Evolutionary conservation across 129 eudicot genomes (phyloP), one percentile per base, ranked within the genome.

Genomic region (Lonicera japonica): DNA sequence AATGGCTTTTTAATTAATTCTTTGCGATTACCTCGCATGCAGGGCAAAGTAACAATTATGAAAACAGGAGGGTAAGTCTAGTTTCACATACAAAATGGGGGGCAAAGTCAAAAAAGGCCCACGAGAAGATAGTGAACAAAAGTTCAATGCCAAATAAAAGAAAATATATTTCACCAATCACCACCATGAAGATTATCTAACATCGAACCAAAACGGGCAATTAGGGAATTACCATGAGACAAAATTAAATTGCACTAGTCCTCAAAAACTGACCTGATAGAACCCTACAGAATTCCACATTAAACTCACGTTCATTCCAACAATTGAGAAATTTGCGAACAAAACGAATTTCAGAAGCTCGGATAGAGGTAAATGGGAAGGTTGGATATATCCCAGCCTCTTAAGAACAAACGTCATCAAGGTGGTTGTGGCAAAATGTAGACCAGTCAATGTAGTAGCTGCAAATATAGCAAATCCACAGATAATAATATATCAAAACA

Each of bases 211-310:
- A 29, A 29, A 43, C 8, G 8, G 16, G 50, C 16, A 43, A 4
- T 43, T 43, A 10, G 13, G 4, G 18, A 41, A 23, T 60, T 54
- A 78, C 95, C 86, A 83, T 90, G 69, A 78, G 80, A 43, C 1
- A 43, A 8, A 1, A 2, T 43, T 29, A 29, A 29, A 29, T 29
- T 29, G 36, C 50, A 10, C 1, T 43, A 14, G 50, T 43, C 16
- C 50, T 43, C 16, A 10, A 43, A 43, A 43, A 43, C 50, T 43
- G 50, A 43, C 50, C 50, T 43, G 50, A 10, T 43, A 43, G 70
- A 87, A 87, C 76, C 95, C 95, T 65, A 87, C 95, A 16, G 95
- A 87, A 63, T 87, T 87, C 90, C 83, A 87, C 95, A 87, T 87
- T 17, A 87, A 74, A 61, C 95, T 87, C 61, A 87, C 88, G 58